A percentile compares a stretch with the other conserved stretches of the same genome.
Evolutionary conservation across 148 eudicot genomes (phyloP).

Genomic region (Rhododendron williamsianum): DNA sequence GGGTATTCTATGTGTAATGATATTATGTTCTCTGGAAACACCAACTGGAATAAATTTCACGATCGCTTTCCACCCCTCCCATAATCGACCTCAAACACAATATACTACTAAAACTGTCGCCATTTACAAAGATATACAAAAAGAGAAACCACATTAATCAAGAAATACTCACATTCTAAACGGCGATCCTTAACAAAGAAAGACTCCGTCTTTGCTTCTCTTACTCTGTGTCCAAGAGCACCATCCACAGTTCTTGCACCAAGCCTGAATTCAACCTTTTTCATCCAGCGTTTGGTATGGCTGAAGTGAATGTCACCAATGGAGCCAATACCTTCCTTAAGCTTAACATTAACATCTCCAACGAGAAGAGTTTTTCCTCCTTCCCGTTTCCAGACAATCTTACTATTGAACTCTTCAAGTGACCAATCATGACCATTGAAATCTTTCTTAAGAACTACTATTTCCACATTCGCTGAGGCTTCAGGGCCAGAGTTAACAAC

Average conservation of each 20-base stretch:
- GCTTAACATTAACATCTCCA: not conserved
- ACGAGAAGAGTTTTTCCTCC: conserved; percentile 5
- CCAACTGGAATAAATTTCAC: not conserved
- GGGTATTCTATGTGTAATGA: not conserved
- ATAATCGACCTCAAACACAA: not conserved
- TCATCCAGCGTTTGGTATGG: conserved; percentile 13
- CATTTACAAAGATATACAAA: not conserved
- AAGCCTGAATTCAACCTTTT: conserved; percentile 6
- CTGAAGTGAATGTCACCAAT: not conserved
- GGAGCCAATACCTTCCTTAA: conserved; percentile 12
- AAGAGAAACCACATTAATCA: not conserved
- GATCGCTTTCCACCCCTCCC: not conserved
- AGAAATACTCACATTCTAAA: conserved; percentile 4
- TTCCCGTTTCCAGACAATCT: not conserved
- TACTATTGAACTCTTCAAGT: conserved; percentile 9
- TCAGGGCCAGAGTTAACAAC: conserved; percentile 7
- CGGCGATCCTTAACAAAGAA: not conserved
- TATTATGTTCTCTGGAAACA: not conserved
- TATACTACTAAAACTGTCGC: not conserved
- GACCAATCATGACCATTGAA: conserved; percentile 10
- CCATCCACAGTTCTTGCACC: conserved; percentile 9
- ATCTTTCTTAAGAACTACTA: conserved; percentile 13
- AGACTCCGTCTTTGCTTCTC: conserved; percentile 11
- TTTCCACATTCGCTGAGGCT: conserved; percentile 19
- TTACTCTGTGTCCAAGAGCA: not conserved